Conservation (phyloP, 306 rosid genomes). For the Quercus cerris region DNA sequence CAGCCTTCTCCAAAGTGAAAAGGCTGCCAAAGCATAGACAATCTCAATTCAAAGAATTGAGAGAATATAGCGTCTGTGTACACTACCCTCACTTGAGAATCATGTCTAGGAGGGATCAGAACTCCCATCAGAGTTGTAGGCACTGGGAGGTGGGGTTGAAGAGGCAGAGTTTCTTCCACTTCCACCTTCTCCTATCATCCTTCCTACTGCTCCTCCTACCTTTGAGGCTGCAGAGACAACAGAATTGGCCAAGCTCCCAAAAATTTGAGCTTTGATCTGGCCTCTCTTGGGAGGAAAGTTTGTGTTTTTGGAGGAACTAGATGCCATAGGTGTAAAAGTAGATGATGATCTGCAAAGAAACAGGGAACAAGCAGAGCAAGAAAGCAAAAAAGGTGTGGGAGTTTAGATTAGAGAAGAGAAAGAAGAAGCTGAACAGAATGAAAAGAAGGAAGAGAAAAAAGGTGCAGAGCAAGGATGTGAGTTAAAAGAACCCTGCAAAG, state of each 20-base stretch:
- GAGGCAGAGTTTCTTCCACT: constrained; percentile 12
- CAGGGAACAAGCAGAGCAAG: not conserved
- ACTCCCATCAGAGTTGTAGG: constrained; percentile 21
- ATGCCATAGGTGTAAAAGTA: constrained; percentile 15
- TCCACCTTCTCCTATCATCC: not conserved
- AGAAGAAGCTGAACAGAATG: too few species aligned
- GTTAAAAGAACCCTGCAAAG: not conserved
- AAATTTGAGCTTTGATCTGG: constrained; percentile 32
- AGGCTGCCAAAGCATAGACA: not conserved
- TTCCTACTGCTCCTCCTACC: constrained; percentile 7
- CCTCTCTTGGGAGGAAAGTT: constrained; percentile 33
- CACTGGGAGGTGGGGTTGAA: constrained; percentile 28
- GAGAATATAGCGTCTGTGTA: not conserved
- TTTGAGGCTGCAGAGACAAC: constrained; percentile 16
- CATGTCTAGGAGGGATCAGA: not conserved
- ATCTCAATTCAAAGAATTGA: not conserved
- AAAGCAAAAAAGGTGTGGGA: not conserved
- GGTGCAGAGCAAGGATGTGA: too few species aligned
- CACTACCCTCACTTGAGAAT: not conserved
- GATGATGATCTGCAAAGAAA: not conserved
- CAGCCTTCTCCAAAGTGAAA: too few species aligned
- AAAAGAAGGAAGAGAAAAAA: not conserved
- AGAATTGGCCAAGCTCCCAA: constrained; percentile 21
- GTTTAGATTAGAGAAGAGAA: not conserved
- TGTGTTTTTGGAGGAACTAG: not conserved